These are phyloP conservation scores for Warburgia ugandensis DNA, from an alignment of 164 flowering plant species.

Conservation along the genomic window DNA sequence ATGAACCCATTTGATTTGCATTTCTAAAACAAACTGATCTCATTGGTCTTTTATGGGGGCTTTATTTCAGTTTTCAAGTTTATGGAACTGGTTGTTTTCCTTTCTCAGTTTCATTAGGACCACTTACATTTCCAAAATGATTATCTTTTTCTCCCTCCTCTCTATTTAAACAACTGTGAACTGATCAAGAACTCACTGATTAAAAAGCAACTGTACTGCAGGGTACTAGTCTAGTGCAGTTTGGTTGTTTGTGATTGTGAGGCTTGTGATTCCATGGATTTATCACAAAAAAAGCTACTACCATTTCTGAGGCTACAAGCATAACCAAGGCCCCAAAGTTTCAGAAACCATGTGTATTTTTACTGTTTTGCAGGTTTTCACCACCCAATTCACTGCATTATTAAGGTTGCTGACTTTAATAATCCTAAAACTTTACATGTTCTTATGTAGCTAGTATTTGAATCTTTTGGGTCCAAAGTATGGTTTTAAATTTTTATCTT, in stretches of 20 bases:
- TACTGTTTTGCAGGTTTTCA: conserved; percentile 3
- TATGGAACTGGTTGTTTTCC: too few species aligned
- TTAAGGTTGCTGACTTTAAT: not conserved
- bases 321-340: not conserved
- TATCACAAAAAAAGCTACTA: not conserved
- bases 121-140: too few species aligned
- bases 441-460: too few species aligned
- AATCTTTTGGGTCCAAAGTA: too few species aligned
- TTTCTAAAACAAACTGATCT: too few species aligned
- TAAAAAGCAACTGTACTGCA: conserved; percentile 1
- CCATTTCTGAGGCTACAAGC: conserved; percentile 2
- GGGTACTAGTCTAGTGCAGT: conserved; percentile 5
- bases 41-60: too few species aligned
- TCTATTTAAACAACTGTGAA: too few species aligned
- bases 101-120: too few species aligned
- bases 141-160: too few species aligned
- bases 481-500: too few species aligned
- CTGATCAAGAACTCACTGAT: not conserved
- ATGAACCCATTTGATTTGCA: too few species aligned
- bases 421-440: not conserved
- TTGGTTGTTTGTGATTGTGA: conserved; percentile 4
- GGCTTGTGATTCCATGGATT: conserved; percentile 2
- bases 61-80: too few species aligned
- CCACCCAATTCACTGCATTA: not conserved
- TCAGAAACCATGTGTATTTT: conserved; percentile 8